Conservation (phyloP, 2,329 filamentous ascomycete species). For the Dendryphion nanum region DNA sequence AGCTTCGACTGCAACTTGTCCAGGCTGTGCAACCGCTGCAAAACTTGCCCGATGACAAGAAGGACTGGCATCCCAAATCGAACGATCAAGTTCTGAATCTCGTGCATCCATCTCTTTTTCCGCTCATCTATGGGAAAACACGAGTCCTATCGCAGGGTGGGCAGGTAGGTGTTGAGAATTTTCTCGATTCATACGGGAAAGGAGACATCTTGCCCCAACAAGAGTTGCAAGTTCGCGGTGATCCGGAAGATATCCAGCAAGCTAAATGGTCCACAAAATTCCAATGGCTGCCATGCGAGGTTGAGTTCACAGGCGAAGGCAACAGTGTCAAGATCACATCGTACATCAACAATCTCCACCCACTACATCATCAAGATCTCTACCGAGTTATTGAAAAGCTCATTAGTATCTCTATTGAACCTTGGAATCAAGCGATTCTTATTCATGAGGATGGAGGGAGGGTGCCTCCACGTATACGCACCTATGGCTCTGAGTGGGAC, state of each 20-base stretch:
- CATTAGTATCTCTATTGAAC: slow-evolving; percentile 43
- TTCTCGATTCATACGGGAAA: slow-evolving; percentile 1
- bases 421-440: slow-evolving; percentile 36
- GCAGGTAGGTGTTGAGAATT: slow-evolving; percentile 28
- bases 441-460: neutral
- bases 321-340: slow-evolving; percentile 41
- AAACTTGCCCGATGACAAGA: slow-evolving; percentile 46
- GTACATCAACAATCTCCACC: slow-evolving; percentile 55
- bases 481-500: neutral
- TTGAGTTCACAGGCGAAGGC: slow-evolving; percentile 38
- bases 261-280: slow-evolving; percentile 36
- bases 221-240: neutral
- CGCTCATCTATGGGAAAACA: slow-evolving; percentile 53
- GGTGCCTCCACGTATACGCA: neutral
- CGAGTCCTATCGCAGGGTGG: slow-evolving; percentile 35
- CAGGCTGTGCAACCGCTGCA: slow-evolving; percentile 50
- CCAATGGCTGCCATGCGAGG: slow-evolving; percentile 52
- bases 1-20: slow-evolving; percentile 43
- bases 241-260: neutral
- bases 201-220: slow-evolving; percentile 10
- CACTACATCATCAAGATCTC: slow-evolving; percentile 36
- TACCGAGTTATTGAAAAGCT: slow-evolving; percentile 46
- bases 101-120: slow-evolving; percentile 62
- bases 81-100: slow-evolving; percentile 58
- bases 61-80: slow-evolving; percentile 60